Evolutionary conservation across 2,329 filamentous ascomycete genomes (phyloP), one percentile per base, ranked within the genome.

Genomic region (Aphanoascus verrucosus): DNA sequence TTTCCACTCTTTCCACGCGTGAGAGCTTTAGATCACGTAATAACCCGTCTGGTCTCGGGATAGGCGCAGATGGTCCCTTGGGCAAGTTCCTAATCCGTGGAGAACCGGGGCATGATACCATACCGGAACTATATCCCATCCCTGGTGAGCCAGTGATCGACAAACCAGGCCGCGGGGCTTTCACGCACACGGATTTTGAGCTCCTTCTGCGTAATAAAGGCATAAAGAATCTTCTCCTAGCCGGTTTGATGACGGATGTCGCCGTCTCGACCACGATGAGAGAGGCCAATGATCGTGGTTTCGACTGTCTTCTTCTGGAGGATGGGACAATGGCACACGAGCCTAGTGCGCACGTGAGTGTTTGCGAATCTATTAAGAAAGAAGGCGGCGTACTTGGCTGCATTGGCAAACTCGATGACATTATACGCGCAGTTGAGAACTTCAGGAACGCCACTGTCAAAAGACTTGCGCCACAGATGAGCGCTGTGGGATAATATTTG

Each of bases 11-110:
- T 0, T 76, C 77, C 0, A 67, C 70, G 9, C 69, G 80, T n/a
- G 80, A 83, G 61, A 63, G 63, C 1, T 74, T 73, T 48, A 73
- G 80, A 2, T 79, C 75, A 40, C 68, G 68, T 11, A 77, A 81
- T 54, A 79, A 79, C 57, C 59, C 69, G 3, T 70, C 71, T 0
- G 70, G 72, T 6, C 59, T 77, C n/a, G 75, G 75, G 0, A 80
- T 82, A 44, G 74, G 72, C 2, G 72, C 74, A 9, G 64, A 57
- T 12, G 79, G 80, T 0, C 79, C 79, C 1, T 63, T 82, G 43
- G 80, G 80, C 0, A 74, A 76, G n/a, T 70, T 82, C 1, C 66
- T 83, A 3, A 69, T 83, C 20, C 74, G 79, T 17, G 80, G 80
- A 0, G 76, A 82, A 59, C 60, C 67, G 19, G 80, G 80, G 0